These are phyloP conservation scores for Capsicum chinense DNA, from an alignment of 257 asterid genomes.

Conservation along the genomic window DNA sequence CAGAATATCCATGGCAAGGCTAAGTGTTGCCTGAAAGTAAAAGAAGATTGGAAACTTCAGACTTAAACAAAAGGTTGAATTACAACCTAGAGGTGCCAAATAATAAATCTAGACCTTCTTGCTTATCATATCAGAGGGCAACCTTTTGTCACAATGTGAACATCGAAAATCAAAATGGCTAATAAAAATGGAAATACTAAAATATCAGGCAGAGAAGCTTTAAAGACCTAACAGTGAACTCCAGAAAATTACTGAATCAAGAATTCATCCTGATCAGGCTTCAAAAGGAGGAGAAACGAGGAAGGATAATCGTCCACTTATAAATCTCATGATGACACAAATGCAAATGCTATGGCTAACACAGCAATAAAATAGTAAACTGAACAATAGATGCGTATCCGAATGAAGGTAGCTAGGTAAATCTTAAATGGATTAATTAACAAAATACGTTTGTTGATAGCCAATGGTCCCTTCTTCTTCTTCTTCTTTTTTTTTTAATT, in stretches of 20 bases:
- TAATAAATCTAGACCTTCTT: neutral
- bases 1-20: slow-evolving; percentile 92
- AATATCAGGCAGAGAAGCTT: slow-evolving; percentile 7
- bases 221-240: neutral
- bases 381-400: neutral
- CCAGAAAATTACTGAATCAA: neutral
- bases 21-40: slow-evolving; percentile 80
- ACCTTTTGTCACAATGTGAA: neutral
- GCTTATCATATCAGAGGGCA: neutral
- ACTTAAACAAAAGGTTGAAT: neutral
- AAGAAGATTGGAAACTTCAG: slow-evolving; percentile 13
- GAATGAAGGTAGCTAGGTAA: neutral
- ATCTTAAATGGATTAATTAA: slow-evolving; percentile 9
- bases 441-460: neutral
- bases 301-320: slow-evolving; percentile 8
- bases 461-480: neutral
- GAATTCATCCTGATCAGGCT: neutral
- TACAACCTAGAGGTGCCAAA: slow-evolving; percentile 21
- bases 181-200: neutral
- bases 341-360: neutral
- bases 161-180: neutral
- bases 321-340: slow-evolving; percentile 24
- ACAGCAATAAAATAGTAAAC: neutral
- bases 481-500: too few relatives aligned
- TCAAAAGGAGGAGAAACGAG: neutral